Evolutionary conservation across 148 eudicot species (phyloP).

Genomic region (Camellia sinensis): DNA sequence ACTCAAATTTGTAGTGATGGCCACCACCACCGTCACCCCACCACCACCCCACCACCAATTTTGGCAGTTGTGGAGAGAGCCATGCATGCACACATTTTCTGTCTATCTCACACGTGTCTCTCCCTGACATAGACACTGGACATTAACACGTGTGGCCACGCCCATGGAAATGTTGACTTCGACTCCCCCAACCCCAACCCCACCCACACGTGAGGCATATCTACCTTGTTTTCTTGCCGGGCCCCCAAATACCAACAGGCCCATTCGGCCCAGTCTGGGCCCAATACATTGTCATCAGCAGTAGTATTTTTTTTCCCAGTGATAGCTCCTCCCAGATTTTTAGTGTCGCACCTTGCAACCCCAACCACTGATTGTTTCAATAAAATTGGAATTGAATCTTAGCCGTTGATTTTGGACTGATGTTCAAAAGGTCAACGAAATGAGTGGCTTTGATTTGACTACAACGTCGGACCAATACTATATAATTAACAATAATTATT

Average conservation of each 20-base stretch:
- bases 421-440: not conserved
- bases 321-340: not conserved
- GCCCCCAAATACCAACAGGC: conserved; percentile 15
- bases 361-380: not conserved
- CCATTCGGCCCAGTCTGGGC: conserved; percentile 28
- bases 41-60: not conserved
- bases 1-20: not conserved
- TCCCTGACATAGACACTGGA: conserved; percentile 4
- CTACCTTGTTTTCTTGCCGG: conserved; percentile 37
- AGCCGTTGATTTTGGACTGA: not conserved
- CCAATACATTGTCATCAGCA: conserved; percentile 22
- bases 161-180: conserved; percentile 22
- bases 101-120: conserved; percentile 41
- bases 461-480: not conserved
- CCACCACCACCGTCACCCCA: not conserved
- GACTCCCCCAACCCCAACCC: conserved; percentile 25
- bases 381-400: not conserved
- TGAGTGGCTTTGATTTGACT: not conserved
- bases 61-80: conserved; percentile 10
- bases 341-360: not conserved
- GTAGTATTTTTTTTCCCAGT: not conserved
- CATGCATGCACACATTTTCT: not conserved
- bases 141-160: conserved; percentile 35
- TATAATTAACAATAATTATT: not conserved
- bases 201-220: conserved; percentile 52